A percentile compares a stretch with the other conserved stretches of the same genome.
Evolutionary conservation across 176 grass and related monocot species (phyloP).

Genomic region (Areca catechu): DNA sequence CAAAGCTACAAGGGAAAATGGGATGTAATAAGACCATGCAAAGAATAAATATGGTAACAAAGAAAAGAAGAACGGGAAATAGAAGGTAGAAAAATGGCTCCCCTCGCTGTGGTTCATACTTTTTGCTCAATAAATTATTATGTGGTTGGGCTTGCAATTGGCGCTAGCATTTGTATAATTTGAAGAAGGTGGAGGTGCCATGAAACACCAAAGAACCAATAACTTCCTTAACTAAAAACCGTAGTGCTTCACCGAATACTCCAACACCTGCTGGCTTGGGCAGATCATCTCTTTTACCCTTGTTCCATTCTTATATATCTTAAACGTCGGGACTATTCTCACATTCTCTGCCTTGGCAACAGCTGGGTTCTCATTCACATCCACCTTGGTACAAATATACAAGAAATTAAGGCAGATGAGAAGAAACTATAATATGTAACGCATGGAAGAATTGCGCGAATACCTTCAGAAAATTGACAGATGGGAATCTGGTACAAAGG

Average conservation of each 20-base stretch:
- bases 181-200: not conserved
- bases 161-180: not conserved
- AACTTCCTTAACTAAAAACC: slow-evolving; percentile 37
- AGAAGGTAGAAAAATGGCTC: not conserved
- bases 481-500: slow-evolving; percentile 76
- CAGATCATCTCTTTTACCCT: slow-evolving; percentile 96
- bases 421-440: too few relatives aligned
- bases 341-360: slow-evolving; percentile 70
- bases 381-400: slow-evolving; percentile 38
- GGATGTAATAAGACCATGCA: slow-evolving; percentile 7
- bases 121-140: too few relatives aligned
- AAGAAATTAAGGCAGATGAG: too few relatives aligned
- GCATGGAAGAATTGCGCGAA: not conserved
- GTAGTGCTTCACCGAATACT: slow-evolving; percentile 83
- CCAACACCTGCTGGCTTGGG: slow-evolving; percentile 73
- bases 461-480: slow-evolving; percentile 95
- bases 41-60: slow-evolving; percentile 19
- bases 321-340: slow-evolving; percentile 77
- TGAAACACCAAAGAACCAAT: slow-evolving; percentile 1
- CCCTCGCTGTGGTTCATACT: not conserved
- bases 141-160: not conserved
- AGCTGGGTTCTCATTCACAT: slow-evolving; percentile 55
- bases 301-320: slow-evolving; percentile 82
- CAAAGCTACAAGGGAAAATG: not conserved
- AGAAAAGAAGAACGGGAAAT: not conserved